Evolutionary conservation across 306 rosid genomes (phyloP).

Genomic region (Trichosanthes cucumerina): DNA sequence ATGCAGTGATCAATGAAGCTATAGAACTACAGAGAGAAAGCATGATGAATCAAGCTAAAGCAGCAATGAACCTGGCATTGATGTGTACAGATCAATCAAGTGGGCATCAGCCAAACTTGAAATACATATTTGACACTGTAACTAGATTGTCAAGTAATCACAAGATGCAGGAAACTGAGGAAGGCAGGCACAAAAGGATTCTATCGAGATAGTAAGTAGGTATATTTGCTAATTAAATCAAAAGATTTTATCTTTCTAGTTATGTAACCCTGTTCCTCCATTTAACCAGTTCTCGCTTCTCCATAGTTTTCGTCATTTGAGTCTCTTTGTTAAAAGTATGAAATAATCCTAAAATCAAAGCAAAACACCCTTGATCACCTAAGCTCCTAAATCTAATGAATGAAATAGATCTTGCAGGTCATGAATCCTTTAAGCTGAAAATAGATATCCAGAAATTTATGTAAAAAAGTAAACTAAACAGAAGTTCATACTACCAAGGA

Average conservation of each 20-base stretch:
- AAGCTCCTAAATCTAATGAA: not conserved
- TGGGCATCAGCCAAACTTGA: conserved; percentile 21
- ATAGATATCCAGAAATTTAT: not conserved
- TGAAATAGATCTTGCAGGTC: not conserved
- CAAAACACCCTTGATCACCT: not conserved
- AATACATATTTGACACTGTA: conserved; percentile 19
- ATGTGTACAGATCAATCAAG: conserved; percentile 41
- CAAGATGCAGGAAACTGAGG: not conserved
- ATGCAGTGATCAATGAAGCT: conserved; percentile 32
- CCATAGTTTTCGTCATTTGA: not conserved
- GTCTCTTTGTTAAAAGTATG: not conserved
- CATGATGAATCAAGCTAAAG: conserved; percentile 26
- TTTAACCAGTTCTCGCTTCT: not conserved
- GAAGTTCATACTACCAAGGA: conserved; percentile 51
- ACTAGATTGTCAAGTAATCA: conserved; percentile 20
- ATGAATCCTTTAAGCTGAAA: not conserved
- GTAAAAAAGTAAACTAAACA: not conserved
- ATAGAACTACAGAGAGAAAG: conserved; percentile 27
- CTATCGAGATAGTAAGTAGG: not conserved
- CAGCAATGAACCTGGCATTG: conserved; percentile 30
- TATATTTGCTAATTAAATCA: not conserved
- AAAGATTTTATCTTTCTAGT: not conserved
- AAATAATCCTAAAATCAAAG: not conserved
- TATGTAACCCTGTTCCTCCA: not conserved
- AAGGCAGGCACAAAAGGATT: conserved; percentile 1